phyloP scores from a whole-genome alignment of 2,329 filamentous ascomycete species.

The Plenodomus tracheiphilus region DNA sequence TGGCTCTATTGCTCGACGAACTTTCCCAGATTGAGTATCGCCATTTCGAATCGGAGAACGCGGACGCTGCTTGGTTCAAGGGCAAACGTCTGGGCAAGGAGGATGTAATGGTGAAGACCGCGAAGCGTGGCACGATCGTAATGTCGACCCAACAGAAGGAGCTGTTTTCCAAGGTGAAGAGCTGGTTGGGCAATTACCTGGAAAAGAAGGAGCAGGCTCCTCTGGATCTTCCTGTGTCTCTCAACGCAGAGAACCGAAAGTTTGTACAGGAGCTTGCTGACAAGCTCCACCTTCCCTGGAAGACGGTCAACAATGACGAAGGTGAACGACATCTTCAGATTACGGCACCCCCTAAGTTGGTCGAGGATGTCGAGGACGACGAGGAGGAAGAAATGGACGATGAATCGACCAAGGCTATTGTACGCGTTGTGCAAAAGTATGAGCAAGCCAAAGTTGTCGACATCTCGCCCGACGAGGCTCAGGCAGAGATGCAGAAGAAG shows the following conservation, averaged over 20 bases:
- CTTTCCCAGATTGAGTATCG: constrained; percentile 85
- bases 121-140: constrained; percentile 65
- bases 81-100: constrained; percentile 76
- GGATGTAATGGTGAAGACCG: constrained; percentile 65
- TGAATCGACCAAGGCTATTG: constrained; percentile 79
- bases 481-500: constrained; percentile 76
- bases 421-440: constrained; percentile 85
- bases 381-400: constrained; percentile 75
- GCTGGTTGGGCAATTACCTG: constrained; percentile 73
- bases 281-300: constrained; percentile 67
- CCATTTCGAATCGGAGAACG: constrained; percentile 89
- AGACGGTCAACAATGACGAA: constrained; percentile 64
- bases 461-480: constrained; percentile 74
- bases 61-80: constrained; percentile 89
- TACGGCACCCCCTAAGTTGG: constrained; percentile 58
- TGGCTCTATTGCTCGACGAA: constrained; percentile 78
- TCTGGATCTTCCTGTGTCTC: constrained; percentile 71
- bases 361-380: constrained; percentile 58
- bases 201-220: constrained; percentile 49
- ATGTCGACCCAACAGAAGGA: constrained; percentile 81
- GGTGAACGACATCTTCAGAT: constrained; percentile 69
- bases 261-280: constrained; percentile 88
- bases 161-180: constrained; percentile 79
- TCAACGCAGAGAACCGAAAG: constrained; percentile 84
- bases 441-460: constrained; percentile 88